These are phyloP conservation scores for Nicotiana obtusifolia DNA, from an alignment of 257 asterid genomes.

Conservation along the genomic window DNA sequence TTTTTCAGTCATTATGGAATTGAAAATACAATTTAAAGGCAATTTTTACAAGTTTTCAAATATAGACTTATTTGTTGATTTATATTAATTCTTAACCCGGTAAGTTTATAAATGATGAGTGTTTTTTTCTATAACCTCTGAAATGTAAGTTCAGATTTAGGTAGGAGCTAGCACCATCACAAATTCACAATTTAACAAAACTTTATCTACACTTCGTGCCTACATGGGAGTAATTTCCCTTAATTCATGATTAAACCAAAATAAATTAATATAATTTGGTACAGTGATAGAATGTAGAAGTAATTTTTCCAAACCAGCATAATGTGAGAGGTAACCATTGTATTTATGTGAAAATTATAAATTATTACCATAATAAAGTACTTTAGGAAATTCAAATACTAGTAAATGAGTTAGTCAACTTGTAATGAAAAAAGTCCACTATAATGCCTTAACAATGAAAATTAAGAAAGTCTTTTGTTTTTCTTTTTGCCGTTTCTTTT, in stretches of 20 bases:
- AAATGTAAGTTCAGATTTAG: not conserved
- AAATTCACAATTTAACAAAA: not conserved
- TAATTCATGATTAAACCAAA: not conserved
- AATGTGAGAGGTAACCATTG: not conserved
- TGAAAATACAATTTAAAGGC: not conserved
- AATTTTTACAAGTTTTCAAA: not conserved
- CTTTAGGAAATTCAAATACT: not conserved
- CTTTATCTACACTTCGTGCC: not conserved
- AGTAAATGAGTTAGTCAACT: not conserved
- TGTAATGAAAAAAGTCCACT: not conserved
- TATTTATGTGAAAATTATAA: not conserved
- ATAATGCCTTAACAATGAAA: not conserved
- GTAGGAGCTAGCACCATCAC: not conserved
- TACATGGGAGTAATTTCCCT: not conserved
- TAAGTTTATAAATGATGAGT: not conserved
- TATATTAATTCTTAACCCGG: too few species aligned
- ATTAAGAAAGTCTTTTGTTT: not conserved
- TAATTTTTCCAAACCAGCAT: not conserved
- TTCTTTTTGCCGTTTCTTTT: not conserved
- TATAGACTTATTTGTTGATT: not conserved
- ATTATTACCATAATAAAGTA: not conserved
- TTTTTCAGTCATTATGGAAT: not conserved
- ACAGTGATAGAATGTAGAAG: not conserved
- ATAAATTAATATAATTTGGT: not conserved
- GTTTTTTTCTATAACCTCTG: not conserved